Conservation (phyloP, 2,329 filamentous ascomycete species). For the Aureobasidium pullulans region DNA sequence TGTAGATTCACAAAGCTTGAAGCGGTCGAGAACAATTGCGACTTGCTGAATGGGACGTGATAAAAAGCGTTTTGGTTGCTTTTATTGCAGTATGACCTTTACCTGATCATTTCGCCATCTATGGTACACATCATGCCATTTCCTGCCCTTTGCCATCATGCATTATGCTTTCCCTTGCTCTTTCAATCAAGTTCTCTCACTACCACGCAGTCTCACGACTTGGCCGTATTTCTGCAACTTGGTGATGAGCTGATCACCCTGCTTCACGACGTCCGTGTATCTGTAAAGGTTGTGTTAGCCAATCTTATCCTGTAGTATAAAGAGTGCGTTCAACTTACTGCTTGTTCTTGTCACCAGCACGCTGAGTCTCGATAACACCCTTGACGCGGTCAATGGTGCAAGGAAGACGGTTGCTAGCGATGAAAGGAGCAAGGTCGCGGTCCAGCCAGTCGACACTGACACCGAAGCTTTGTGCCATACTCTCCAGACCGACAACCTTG, state of each 20-base stretch:
- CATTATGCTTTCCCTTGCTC: background rate
- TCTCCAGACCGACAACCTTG: conserved; percentile 89
- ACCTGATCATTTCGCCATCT: background rate
- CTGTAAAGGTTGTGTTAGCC: conserved; percentile 15
- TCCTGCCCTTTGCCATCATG: background rate
- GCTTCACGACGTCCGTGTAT: conserved; percentile 94
- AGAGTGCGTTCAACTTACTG: conserved; percentile 43
- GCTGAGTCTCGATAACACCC: conserved; percentile 95
- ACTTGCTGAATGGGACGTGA: too few relatives aligned
- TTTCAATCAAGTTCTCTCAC: conserved; percentile 55
- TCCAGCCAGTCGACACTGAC: conserved; percentile 95
- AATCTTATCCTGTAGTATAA: background rate
- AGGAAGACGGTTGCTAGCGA: conserved; percentile 85
- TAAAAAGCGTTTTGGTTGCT: too few relatives aligned
- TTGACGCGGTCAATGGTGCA: conserved; percentile 97
- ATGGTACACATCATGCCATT: conserved; percentile 9
- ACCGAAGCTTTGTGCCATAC: conserved; percentile 95
- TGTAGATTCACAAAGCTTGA: too few relatives aligned
- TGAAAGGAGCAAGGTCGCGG: conserved; percentile 88
- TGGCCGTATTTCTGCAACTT: conserved; percentile 99
- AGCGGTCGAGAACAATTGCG: too few relatives aligned
- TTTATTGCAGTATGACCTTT: too few relatives aligned
- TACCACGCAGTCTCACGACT: conserved; percentile 85
- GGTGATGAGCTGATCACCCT: conserved; percentile 94
- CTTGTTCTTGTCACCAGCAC: conserved; percentile 98